A percentile compares a stretch with the other conserved stretches of the same genome.
These are phyloP conservation scores for Rhodocollybia butyracea DNA, from an alignment of 768 basidiomycete species.

Conservation along the genomic window DNA sequence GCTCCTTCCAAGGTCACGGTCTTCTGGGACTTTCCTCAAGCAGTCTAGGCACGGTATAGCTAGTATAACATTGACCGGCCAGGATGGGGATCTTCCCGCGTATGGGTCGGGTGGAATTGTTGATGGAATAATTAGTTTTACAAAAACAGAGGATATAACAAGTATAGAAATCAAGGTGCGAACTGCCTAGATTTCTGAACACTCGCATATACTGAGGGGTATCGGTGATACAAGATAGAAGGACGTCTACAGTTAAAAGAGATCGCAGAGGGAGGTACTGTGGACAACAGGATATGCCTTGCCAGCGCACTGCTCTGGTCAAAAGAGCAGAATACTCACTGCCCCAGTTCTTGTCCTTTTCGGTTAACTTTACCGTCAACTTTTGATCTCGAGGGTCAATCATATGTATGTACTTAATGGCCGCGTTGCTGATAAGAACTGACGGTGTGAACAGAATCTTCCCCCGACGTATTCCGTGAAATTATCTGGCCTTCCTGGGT, in stretches of 20 bases:
- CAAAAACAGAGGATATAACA: constrained; percentile 51
- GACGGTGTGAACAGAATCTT: constrained; percentile 42
- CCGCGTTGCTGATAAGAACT: neutral
- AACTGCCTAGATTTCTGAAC: neutral
- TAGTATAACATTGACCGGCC: constrained; percentile 44
- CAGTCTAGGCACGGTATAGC: constrained; percentile 52
- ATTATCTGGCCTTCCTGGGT: constrained; percentile 69
- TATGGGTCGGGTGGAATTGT: constrained; percentile 52
- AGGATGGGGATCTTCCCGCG: constrained; percentile 51
- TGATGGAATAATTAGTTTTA: constrained; percentile 53
- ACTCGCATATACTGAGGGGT: neutral
- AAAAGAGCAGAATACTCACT: constrained; percentile 41
- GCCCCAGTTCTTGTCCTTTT: constrained; percentile 55
- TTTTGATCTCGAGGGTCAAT: constrained; percentile 51
- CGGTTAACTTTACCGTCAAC: constrained; percentile 53
- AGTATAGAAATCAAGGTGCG: constrained; percentile 64
- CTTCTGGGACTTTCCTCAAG: constrained; percentile 53
- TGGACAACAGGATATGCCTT: constrained; percentile 47
- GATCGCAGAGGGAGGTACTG: constrained; percentile 63
- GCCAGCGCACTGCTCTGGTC: constrained; percentile 56
- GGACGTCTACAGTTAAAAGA: constrained; percentile 58
- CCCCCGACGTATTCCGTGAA: constrained; percentile 71
- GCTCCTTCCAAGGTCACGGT: constrained; percentile 33
- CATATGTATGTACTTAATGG: constrained; percentile 60
- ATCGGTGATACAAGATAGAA: constrained; percentile 44